These are phyloP conservation scores for Acrocalymma vagum DNA, from an alignment of 2,329 filamentous ascomycete species.

Conservation along the genomic window DNA sequence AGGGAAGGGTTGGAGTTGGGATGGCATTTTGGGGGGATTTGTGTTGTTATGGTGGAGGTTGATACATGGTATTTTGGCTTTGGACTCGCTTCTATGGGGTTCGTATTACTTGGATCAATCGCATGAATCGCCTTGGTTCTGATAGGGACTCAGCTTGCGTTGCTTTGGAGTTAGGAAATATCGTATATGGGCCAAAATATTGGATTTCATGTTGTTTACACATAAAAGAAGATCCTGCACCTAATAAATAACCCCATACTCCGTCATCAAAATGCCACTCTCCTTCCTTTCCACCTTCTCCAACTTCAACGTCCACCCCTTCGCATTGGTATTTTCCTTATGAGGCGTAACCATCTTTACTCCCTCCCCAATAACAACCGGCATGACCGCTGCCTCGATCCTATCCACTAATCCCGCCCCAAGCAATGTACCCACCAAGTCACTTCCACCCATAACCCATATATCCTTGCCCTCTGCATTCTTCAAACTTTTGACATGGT, in stretches of 20 bases:
- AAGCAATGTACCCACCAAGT: neutral
- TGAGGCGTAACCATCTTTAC: constrained; percentile 2
- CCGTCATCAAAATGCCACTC: constrained; percentile 5
- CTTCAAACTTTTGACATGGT: constrained; percentile 3
- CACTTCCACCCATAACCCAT: constrained; percentile 5
- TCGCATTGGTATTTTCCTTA: neutral
- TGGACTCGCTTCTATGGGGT: no score
- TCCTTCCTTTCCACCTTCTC: constrained; percentile 3
- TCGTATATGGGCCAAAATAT: no score
- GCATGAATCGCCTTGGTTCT: no score
- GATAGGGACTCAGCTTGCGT: no score
- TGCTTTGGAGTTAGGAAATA: no score
- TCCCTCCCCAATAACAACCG: constrained; percentile 7
- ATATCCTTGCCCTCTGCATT: constrained; percentile 2
- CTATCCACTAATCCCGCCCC: constrained; percentile 6
- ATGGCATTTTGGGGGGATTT: no score
- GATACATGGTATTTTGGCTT: no score
- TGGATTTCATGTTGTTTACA: no score
- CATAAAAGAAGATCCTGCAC: no score
- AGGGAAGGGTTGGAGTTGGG: no score
- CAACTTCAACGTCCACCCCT: neutral
- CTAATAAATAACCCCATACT: constrained; percentile 7
- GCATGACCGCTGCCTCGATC: constrained; percentile 11
- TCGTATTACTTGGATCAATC: no score
- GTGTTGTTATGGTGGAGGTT: no score